A percentile compares a stretch with the other conserved stretches of the same genome.
Evolutionary conservation across 352 stramenopile genomes (phyloP).

Genomic region (Nothophytophthora sp.): DNA sequence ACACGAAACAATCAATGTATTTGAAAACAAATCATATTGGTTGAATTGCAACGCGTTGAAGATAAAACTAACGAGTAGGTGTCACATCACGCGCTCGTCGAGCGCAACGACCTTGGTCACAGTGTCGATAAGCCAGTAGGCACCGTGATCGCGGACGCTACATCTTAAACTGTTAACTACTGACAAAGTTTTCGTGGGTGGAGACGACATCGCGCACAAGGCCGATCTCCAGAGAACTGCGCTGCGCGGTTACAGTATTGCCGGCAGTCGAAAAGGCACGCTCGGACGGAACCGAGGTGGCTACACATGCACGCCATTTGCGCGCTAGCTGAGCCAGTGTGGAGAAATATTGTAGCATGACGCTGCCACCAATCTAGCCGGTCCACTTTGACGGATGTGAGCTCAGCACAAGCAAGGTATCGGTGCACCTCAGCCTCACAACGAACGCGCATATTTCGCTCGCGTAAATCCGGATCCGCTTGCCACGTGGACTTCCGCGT

Average conservation of each 20-base stretch:
- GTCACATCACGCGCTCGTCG: too few species aligned
- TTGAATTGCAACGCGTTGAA: too few species aligned
- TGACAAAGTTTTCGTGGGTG: background rate
- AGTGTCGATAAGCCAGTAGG: too few species aligned
- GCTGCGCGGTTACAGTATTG: slow-evolving; percentile 9
- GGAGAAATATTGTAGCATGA: background rate
- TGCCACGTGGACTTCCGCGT: background rate
- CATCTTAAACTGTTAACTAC: too few species aligned
- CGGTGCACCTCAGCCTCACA: background rate
- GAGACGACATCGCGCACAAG: slow-evolving; percentile 6
- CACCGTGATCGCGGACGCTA: too few species aligned
- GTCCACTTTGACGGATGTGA: background rate
- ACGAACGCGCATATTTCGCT: background rate
- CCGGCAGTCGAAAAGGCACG: slow-evolving; percentile 13
- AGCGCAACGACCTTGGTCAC: too few species aligned
- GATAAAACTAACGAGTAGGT: too few species aligned
- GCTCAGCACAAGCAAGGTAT: background rate
- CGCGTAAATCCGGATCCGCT: background rate
- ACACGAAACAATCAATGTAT: too few species aligned
- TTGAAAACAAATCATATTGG: too few species aligned
- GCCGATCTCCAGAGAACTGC: background rate
- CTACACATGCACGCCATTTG: slow-evolving; percentile 9
- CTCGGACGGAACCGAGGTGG: slow-evolving; percentile 11
- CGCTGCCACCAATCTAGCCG: slow-evolving; percentile 7
- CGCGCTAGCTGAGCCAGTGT: background rate